Evolutionary conservation across 768 basidiomycete genomes (phyloP).

Genomic region (Kwoniella botswanensis): DNA sequence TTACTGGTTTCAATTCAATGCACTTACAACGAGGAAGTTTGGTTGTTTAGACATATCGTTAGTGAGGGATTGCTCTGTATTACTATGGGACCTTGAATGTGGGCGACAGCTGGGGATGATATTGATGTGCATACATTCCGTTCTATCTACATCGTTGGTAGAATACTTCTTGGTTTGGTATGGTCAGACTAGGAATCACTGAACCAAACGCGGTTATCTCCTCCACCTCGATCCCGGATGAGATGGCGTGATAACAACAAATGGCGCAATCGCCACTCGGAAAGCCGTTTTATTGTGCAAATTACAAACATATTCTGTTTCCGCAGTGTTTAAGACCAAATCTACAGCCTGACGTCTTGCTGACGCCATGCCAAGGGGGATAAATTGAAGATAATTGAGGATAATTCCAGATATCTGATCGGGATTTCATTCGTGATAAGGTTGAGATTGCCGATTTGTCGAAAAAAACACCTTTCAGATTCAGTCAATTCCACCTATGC

Average conservation of each 20-base stretch:
- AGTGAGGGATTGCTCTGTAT: background rate
- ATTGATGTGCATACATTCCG: no score
- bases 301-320: no score
- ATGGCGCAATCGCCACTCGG: conserved; percentile 5
- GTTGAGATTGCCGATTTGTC: background rate
- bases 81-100: background rate
- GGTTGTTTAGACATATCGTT: conserved; percentile 28
- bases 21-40: conserved; percentile 43
- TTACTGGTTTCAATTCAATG: background rate
- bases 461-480: background rate
- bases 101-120: no score
- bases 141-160: background rate
- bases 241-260: conserved; percentile 13
- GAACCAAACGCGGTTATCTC: background rate
- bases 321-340: no score
- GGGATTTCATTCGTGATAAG: background rate
- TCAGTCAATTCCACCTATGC: background rate
- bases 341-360: background rate
- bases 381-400: conserved; percentile 4
- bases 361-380: background rate
- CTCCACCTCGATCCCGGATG: background rate
- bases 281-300: no score
- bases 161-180: background rate
- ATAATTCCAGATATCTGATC: conserved; percentile 1
- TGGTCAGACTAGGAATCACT: no score